Conservation (phyloP, 2,329 filamentous ascomycete species). For the Penicillium freii region DNA sequence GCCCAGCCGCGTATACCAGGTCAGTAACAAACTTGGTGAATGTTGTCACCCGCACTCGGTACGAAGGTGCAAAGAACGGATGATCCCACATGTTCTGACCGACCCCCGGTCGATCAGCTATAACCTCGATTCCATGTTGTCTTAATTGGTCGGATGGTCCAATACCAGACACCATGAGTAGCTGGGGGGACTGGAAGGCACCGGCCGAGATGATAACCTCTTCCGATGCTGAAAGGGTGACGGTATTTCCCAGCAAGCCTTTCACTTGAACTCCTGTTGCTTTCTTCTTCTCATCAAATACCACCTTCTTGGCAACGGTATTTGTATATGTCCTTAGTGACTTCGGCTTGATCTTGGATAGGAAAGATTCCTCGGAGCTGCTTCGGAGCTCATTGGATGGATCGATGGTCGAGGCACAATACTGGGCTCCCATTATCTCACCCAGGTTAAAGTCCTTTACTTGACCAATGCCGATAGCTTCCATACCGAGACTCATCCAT, state of each 20-base stretch:
- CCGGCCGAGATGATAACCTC: conserved; percentile 55
- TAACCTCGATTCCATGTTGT: conserved; percentile 26
- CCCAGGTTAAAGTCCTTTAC: conserved; percentile 44
- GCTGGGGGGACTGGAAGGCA: conserved; percentile 53
- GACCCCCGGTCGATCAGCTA: conserved; percentile 34
- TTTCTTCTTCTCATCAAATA: conserved; percentile 41
- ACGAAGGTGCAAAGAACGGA: conserved; percentile 29
- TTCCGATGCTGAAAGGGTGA: conserved; percentile 47
- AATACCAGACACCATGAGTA: conserved; percentile 53
- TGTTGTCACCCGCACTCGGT: conserved; percentile 29
- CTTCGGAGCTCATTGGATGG: conserved; percentile 27
- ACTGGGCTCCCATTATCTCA: conserved; percentile 41
- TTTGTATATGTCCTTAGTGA: conserved; percentile 43
- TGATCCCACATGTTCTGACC: conserved; percentile 42
- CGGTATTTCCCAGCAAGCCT: conserved; percentile 10
- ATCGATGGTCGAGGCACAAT: conserved; percentile 36
- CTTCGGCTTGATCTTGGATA: conserved; percentile 25
- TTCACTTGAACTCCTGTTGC: conserved; percentile 44
- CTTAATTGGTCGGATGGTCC: conserved; percentile 39
- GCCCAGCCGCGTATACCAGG: conserved; percentile 12
- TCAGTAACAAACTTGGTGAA: conserved; percentile 21
- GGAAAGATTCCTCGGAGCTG: conserved; percentile 38
- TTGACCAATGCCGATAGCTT: conserved; percentile 42
- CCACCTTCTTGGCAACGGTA: conserved; percentile 47
- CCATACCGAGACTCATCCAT: conserved; percentile 41